These are phyloP conservation scores for Aspergillus bridgeri DNA, from an alignment of 495 filamentous ascomycete species.

Conservation along the genomic window DNA sequence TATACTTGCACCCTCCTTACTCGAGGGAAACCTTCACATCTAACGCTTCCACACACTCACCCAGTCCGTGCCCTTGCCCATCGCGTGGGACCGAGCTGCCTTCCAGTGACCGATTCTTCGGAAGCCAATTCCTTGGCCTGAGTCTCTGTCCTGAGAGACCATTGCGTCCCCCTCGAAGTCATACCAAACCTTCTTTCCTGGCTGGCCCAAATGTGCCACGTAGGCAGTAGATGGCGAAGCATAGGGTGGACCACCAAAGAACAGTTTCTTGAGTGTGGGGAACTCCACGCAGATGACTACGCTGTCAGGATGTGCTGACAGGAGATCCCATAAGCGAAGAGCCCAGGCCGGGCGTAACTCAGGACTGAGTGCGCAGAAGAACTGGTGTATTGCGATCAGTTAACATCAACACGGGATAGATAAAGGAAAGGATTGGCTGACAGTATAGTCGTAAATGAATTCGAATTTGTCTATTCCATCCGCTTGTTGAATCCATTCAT, in stretches of 20 bases:
- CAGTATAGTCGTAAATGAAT: constrained; percentile 72
- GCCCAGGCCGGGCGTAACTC: constrained; percentile 57
- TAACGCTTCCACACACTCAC: constrained; percentile 3
- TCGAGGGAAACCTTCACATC: too few relatives aligned
- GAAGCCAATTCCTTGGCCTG: constrained; percentile 36
- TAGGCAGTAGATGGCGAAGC: constrained; percentile 24
- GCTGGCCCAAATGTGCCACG: constrained; percentile 38
- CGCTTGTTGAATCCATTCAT: constrained; percentile 47
- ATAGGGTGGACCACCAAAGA: constrained; percentile 1
- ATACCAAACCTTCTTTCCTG: constrained; percentile 43
- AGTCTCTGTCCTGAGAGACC: not conserved
- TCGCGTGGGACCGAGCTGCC: constrained; percentile 59
- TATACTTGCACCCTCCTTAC: too few relatives aligned
- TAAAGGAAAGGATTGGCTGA: constrained; percentile 27
- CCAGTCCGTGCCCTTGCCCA: constrained; percentile 19
- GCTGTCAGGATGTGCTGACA: constrained; percentile 43
- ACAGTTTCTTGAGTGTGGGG: constrained; percentile 1
- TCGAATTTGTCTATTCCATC: constrained; percentile 47
- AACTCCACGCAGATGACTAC: constrained; percentile 56
- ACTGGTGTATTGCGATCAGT: constrained; percentile 38
- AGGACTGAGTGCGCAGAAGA: constrained; percentile 64
- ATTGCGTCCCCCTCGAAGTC: not conserved
- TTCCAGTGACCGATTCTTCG: constrained; percentile 53
- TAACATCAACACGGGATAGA: not conserved
- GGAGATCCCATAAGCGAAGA: constrained; percentile 51